Evolutionary conservation across 495 filamentous ascomycete genomes (phyloP).

Genomic region (Penicillium samsonianum): DNA sequence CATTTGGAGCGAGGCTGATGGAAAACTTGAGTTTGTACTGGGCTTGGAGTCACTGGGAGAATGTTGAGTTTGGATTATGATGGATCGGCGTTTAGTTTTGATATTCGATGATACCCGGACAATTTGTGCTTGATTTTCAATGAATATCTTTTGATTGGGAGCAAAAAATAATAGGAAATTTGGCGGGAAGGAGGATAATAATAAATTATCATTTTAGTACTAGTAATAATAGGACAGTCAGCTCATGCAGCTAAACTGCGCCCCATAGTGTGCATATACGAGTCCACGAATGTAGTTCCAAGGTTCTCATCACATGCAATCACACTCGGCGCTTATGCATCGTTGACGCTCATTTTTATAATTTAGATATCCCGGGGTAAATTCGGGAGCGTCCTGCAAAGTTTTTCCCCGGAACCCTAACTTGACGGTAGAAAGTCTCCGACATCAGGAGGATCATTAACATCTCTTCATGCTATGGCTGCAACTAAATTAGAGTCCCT

Average conservation of each 20-base stretch:
- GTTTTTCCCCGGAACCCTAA: not conserved
- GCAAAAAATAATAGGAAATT: not conserved
- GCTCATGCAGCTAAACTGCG: constrained; percentile 1
- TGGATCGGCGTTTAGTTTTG: not conserved
- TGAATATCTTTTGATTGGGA: no score
- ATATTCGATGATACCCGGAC: not conserved
- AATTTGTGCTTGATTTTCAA: not conserved
- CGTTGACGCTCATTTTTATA: not conserved
- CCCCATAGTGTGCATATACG: not conserved
- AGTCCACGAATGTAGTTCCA: not conserved
- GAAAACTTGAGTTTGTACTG: not conserved
- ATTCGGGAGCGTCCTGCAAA: not conserved
- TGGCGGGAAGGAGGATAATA: not conserved
- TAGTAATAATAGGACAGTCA: not conserved
- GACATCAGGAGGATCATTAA: not conserved
- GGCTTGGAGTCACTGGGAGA: not conserved
- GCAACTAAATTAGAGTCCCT: not conserved
- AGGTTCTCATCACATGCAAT: not conserved
- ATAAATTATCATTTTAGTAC: not conserved
- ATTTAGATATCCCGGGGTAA: not conserved
- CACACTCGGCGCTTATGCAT: not conserved
- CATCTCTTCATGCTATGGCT: not conserved
- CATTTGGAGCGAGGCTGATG: not conserved
- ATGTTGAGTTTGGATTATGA: not conserved
- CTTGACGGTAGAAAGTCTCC: not conserved